Evolutionary conservation across 2,329 filamentous ascomycete species (phyloP).

Genomic region (Ciborinia camelliae): DNA sequence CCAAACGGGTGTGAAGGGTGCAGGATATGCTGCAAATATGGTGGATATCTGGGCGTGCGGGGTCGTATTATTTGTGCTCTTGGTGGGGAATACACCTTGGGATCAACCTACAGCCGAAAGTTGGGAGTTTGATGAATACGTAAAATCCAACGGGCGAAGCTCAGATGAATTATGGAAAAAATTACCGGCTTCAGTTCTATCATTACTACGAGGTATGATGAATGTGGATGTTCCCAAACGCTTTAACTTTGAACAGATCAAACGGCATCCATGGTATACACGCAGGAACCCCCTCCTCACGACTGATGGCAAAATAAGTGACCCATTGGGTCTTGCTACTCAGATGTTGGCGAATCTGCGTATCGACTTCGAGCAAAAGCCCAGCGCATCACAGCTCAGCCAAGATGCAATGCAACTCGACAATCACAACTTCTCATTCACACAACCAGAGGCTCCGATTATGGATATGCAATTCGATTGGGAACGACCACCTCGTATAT

Average conservation of each 20-base stretch:
- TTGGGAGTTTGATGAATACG: constrained; percentile 89
- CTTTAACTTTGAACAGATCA: constrained; percentile 83
- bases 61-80: constrained; percentile 91
- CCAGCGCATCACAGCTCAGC: constrained; percentile 42
- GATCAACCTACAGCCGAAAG: constrained; percentile 83
- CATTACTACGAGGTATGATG: constrained; percentile 90
- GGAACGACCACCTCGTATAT: constrained; percentile 61
- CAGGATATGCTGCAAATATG: constrained; percentile 71
- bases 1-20: constrained; percentile 48
- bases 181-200: constrained; percentile 70
- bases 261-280: constrained; percentile 93
- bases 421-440: constrained; percentile 61
- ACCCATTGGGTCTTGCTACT: constrained; percentile 84
- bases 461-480: constrained; percentile 79
- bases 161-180: constrained; percentile 82
- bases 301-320: constrained; percentile 67
- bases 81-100: constrained; percentile 97
- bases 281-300: constrained; percentile 74
- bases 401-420: constrained; percentile 71
- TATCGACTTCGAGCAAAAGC: constrained; percentile 77
- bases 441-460: constrained; percentile 76
- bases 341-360: constrained; percentile 88
- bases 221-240: constrained; percentile 69
- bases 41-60: constrained; percentile 97
- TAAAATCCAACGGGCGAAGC: constrained; percentile 73